A percentile compares a stretch with the other conserved stretches of the same genome.
These are phyloP conservation scores for Vicia villosa DNA, from an alignment of 306 rosid genomes.

Conservation along the genomic window DNA sequence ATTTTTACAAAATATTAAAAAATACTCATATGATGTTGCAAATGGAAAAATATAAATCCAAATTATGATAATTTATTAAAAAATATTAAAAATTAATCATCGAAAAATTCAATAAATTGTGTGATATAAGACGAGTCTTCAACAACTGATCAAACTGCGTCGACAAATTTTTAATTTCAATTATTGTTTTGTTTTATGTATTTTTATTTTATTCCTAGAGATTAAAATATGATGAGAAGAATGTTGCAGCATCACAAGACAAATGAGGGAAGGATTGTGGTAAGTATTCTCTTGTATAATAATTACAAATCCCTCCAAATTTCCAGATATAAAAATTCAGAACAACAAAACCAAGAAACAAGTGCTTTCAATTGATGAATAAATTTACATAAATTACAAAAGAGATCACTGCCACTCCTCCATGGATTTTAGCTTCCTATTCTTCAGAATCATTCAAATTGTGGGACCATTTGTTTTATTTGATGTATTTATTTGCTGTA, in stretches of 20 bases:
- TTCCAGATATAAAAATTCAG: constrained; percentile 62
- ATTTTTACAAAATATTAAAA: too few relatives aligned
- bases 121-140: too few relatives aligned
- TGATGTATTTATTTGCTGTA: constrained; percentile 58
- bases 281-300: constrained; percentile 41
- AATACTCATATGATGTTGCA: too few relatives aligned
- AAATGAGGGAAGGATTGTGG: constrained; percentile 33
- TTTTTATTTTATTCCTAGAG: constrained; percentile 13
- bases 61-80: too few relatives aligned
- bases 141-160: too few relatives aligned
- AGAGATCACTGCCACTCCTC: constrained; percentile 61
- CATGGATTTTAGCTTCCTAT: constrained; percentile 62
- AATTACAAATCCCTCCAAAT: constrained; percentile 66
- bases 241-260: constrained; percentile 54
- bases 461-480: constrained; percentile 50
- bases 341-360: constrained; percentile 40
- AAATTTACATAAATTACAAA: constrained; percentile 40
- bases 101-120: too few relatives aligned
- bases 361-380: constrained; percentile 37
- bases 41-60: too few relatives aligned
- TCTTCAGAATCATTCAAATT: constrained; percentile 63
- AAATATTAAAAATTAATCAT: too few relatives aligned
- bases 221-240: constrained; percentile 50
- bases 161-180: too few relatives aligned
- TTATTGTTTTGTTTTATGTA: neutral